Evolutionary conservation across 2,329 filamentous ascomycete species (phyloP).

Genomic region (Cyphellophora attinorum): DNA sequence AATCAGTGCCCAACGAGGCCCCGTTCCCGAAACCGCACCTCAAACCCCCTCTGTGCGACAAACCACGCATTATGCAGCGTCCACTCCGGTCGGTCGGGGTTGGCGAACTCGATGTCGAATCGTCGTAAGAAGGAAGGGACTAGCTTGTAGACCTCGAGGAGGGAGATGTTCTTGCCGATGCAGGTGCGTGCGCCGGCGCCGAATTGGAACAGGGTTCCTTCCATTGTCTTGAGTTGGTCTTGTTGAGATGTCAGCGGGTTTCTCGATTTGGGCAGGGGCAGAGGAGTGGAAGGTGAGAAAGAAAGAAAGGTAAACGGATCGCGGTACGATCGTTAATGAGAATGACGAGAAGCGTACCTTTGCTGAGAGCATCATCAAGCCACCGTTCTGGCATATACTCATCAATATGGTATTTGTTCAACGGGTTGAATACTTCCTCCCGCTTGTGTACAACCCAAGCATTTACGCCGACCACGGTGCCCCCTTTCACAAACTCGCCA

Average conservation of each 20-base stretch:
- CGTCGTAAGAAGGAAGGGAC: slow-evolving; percentile 17
- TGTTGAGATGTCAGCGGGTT: too few species aligned
- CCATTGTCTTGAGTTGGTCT: slow-evolving; percentile 40
- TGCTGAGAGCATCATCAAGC: slow-evolving; percentile 48
- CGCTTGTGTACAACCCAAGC: slow-evolving; percentile 66
- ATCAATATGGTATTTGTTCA: slow-evolving; percentile 40
- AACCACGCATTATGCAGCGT: slow-evolving; percentile 38
- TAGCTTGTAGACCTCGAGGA: slow-evolving; percentile 23
- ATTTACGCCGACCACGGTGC: slow-evolving; percentile 65
- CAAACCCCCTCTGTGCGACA: slow-evolving; percentile 29
- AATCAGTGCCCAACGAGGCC: too few species aligned
- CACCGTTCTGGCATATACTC: slow-evolving; percentile 61
- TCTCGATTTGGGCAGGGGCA: too few species aligned
- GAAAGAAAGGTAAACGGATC: too few species aligned
- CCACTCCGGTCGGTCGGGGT: slow-evolving; percentile 17
- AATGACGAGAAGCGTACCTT: background rate
- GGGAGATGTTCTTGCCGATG: slow-evolving; percentile 22
- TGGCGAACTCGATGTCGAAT: slow-evolving; percentile 15
- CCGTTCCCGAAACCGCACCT: slow-evolving; percentile 18
- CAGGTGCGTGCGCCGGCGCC: slow-evolving; percentile 42
- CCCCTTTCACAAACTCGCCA: slow-evolving; percentile 57
- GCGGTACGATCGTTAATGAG: too few species aligned
- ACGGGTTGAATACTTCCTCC: slow-evolving; percentile 56
- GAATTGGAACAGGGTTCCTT: slow-evolving; percentile 30
- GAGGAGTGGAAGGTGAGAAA: background rate